Conservation (phyloP, 2,329 filamentous ascomycete species). For the Ophiostoma quercus region DNA sequence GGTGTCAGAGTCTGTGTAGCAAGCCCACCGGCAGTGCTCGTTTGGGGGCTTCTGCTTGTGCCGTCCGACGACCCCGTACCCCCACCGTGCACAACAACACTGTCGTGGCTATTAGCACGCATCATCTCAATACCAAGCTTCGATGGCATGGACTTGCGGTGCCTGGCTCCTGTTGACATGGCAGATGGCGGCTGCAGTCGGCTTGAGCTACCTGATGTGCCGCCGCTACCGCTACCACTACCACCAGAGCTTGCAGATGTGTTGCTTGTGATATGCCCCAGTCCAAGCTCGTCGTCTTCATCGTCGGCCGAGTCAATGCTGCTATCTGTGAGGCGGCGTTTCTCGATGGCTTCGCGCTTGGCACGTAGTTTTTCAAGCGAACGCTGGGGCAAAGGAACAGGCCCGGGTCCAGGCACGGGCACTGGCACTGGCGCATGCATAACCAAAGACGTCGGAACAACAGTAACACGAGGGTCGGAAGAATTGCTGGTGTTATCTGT, state of each 20-base stretch:
- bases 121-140: conserved; percentile 97
- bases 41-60: conserved; percentile 36
- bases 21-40: conserved; percentile 36
- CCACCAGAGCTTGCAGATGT: conserved; percentile 34
- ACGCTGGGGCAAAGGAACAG: conserved; percentile 43
- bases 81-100: conserved; percentile 44
- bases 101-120: conserved; percentile 91
- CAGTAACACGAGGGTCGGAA: background rate
- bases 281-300: conserved; percentile 84
- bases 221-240: conserved; percentile 35
- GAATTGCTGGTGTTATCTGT: background rate
- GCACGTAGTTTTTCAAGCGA: conserved; percentile 69
- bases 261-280: conserved; percentile 26
- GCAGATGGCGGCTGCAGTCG: conserved; percentile 25
- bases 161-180: conserved; percentile 28
- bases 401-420: conserved; percentile 34
- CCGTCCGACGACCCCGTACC: conserved; percentile 38
- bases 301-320: conserved; percentile 84
- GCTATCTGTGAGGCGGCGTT: conserved; percentile 60
- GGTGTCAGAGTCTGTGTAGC: conserved; percentile 51
- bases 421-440: conserved; percentile 40
- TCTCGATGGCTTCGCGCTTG: conserved; percentile 71
- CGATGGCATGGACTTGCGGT: conserved; percentile 61
- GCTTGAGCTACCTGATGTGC: background rate
- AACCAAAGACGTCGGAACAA: conserved; percentile 57